Conservation (phyloP, 345 rosid genomes). For the Psidium friedrichsthalianum region DNA sequence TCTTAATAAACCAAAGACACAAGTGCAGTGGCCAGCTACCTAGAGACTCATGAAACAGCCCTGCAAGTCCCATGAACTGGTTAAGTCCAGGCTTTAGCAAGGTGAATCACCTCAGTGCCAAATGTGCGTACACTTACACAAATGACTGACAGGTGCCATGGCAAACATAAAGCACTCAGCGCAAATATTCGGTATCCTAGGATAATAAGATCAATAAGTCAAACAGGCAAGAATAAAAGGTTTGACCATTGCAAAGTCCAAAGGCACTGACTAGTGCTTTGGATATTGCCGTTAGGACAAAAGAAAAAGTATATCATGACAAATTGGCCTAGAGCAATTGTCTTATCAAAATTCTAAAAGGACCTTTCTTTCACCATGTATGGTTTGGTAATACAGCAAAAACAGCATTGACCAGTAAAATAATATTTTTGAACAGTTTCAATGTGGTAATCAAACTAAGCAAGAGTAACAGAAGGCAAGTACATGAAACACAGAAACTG, state of each 20-base stretch:
- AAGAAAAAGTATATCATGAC: neutral
- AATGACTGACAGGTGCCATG: neutral
- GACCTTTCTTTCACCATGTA: neutral
- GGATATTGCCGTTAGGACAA: neutral
- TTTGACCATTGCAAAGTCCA: neutral
- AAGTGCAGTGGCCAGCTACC: neutral
- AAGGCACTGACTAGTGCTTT: neutral
- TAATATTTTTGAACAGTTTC: neutral
- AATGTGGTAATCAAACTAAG: fast-evolving
- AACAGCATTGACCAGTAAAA: neutral
- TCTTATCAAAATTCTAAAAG: neutral
- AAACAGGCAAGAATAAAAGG: neutral
- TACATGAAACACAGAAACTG: neutral
- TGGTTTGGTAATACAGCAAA: neutral
- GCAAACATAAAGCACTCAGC: neutral
- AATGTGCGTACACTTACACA: neutral
- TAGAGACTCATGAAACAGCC: neutral
- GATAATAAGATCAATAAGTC: neutral
- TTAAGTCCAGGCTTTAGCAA: neutral
- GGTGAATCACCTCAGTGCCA: neutral
- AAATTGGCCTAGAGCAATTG: neutral
- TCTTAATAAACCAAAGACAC: neutral
- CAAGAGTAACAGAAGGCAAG: neutral
- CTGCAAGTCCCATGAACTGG: neutral
- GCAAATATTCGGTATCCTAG: neutral